Percentiles rank a stretch among this genome's conserved stretches.
Conservation (phyloP, 139 green algal genomes). For the Trebouxia sp. region DNA sequence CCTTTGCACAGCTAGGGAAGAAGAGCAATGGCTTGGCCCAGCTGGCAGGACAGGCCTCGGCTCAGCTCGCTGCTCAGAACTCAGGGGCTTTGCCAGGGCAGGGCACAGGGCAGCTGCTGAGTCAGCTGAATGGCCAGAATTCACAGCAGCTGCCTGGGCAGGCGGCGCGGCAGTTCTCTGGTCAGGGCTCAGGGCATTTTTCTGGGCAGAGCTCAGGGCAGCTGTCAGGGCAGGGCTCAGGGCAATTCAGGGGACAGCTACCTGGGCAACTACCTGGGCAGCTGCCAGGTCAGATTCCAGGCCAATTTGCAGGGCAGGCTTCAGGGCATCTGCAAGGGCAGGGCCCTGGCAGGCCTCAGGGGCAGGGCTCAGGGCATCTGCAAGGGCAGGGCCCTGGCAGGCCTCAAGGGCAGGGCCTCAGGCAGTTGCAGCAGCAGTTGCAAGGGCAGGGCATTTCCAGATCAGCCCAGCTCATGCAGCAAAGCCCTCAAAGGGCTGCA, state of each 20-base stretch:
- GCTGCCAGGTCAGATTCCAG: too few species aligned
- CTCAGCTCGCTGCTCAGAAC: not conserved
- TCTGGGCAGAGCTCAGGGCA: not conserved
- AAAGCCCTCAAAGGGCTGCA: not conserved
- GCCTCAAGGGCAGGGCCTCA: not conserved
- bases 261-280: too few species aligned
- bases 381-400: not conserved
- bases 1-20: not conserved
- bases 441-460: not conserved
- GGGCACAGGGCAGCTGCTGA: not conserved
- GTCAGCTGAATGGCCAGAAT: not conserved
- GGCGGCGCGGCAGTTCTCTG: not conserved
- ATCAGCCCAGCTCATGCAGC: not conserved
- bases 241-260: not conserved
- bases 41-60: not conserved
- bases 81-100: not conserved
- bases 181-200: not conserved
- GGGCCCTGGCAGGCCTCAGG: not conserved
- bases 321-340: not conserved
- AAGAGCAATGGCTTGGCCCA: not conserved
- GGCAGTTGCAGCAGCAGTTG: not conserved
- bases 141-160: not conserved
- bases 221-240: not conserved
- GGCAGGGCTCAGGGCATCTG: not conserved
- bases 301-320: not conserved